Conservation (phyloP, 2,329 filamentous ascomycete species). For the Colletotrichum musicola region DNA sequence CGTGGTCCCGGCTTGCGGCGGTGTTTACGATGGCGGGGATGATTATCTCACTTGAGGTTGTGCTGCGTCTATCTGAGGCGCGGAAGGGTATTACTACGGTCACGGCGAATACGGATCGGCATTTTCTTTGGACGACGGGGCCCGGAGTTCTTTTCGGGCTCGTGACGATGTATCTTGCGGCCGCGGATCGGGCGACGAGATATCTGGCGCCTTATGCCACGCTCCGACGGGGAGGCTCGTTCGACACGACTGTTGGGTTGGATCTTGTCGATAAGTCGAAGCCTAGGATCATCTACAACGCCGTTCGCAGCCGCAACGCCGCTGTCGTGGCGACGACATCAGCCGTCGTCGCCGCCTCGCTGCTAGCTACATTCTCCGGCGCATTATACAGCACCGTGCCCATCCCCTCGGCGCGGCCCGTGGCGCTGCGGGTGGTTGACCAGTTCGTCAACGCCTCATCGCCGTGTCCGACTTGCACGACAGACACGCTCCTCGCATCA, state of each 20-base stretch:
- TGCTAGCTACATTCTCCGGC: constrained; percentile 49
- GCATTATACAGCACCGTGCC: constrained; percentile 49
- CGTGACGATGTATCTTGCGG: constrained; percentile 47
- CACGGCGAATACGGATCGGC: constrained; percentile 43
- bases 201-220: constrained; percentile 50
- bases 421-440: constrained; percentile 45
- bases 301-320: constrained; percentile 44
- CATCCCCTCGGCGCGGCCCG: constrained; percentile 40
- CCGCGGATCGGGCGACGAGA: constrained; percentile 49
- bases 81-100: constrained; percentile 49
- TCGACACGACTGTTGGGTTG: constrained; percentile 46
- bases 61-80: constrained; percentile 47
- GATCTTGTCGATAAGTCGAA: constrained; percentile 49
- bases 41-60: constrained; percentile 51
- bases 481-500: constrained; percentile 48
- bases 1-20: constrained; percentile 44
- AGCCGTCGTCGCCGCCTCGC: constrained; percentile 45
- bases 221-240: constrained; percentile 45
- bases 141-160: constrained; percentile 47
- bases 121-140: constrained; percentile 52
- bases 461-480: constrained; percentile 40
- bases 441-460: constrained; percentile 47
- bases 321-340: constrained; percentile 45
- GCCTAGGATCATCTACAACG: constrained; percentile 45
- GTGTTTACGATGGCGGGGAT: constrained; percentile 45